Conservation (phyloP, 2,329 filamentous ascomycete species). For the Nakataea oryzae region DNA sequence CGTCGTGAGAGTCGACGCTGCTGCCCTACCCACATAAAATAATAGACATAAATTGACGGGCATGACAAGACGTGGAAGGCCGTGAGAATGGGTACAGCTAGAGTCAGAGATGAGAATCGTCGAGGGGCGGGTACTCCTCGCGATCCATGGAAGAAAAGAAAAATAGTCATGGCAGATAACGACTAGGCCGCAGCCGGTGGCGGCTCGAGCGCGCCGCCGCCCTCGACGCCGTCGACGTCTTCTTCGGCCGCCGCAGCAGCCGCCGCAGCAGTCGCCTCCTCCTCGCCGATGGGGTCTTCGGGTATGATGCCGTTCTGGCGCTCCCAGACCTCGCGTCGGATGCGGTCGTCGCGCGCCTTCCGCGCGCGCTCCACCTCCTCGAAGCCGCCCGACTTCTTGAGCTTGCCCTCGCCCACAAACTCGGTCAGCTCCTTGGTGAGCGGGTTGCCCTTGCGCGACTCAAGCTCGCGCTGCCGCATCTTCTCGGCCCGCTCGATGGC, state of each 20-base stretch:
- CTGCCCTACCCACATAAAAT: no score
- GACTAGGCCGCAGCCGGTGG: no score
- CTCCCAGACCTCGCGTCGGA: constrained; percentile 70
- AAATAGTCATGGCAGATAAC: no score
- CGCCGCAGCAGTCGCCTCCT: constrained; percentile 14
- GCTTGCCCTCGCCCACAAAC: constrained; percentile 81
- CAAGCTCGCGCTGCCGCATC: constrained; percentile 78
- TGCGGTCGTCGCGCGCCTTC: constrained; percentile 76
- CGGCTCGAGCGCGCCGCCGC: no score
- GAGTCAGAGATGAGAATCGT: no score
- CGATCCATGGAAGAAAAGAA: no score
- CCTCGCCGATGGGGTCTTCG: constrained; percentile 28
- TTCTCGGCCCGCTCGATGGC: constrained; percentile 97
- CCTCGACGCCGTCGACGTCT: not conserved
- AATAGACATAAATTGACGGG: no score
- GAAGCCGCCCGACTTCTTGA: constrained; percentile 93
- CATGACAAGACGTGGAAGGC: no score
- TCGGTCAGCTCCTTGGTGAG: constrained; percentile 75
- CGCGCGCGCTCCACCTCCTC: constrained; percentile 86
- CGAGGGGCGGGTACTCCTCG: no score
- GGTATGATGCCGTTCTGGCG: constrained; percentile 47
- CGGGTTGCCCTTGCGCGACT: constrained; percentile 60
- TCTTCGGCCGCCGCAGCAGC: constrained; percentile 6
- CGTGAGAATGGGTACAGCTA: no score
- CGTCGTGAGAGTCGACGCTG: no score